Evolutionary conservation across 768 basidiomycete species (phyloP).

Genomic region (Pleurotus giganteus): DNA sequence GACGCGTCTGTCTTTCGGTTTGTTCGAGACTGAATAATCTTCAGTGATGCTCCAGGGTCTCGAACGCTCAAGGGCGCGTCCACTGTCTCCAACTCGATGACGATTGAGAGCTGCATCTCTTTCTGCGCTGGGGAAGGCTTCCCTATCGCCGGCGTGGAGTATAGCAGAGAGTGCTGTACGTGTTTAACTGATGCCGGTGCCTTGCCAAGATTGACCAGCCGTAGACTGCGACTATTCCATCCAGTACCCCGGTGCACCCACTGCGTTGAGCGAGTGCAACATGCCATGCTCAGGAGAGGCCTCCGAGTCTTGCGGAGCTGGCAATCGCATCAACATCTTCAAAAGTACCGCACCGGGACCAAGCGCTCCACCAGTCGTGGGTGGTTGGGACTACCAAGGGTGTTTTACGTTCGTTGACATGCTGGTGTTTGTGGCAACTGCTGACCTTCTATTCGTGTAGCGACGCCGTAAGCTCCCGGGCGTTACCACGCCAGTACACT

Average conservation of each 20-base stretch:
- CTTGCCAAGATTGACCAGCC: neutral
- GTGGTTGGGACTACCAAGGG: neutral
- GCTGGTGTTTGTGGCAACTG: neutral
- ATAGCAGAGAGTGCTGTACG: conserved; percentile 31
- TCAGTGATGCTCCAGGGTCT: neutral
- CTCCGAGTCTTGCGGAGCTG: conserved; percentile 44
- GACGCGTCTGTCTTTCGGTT: neutral
- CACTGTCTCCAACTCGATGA: conserved; percentile 15
- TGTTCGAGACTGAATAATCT: neutral
- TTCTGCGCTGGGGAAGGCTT: conserved; percentile 38
- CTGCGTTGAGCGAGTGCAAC: conserved; percentile 30
- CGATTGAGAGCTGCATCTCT: conserved; percentile 37
- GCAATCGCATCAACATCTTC: conserved; percentile 42
- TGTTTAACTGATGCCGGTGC: neutral
- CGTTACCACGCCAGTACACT: neutral
- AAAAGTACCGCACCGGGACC: conserved; percentile 29
- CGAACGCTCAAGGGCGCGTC: conserved; percentile 7
- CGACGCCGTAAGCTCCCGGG: neutral
- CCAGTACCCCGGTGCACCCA: neutral
- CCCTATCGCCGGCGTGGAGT: conserved; percentile 40
- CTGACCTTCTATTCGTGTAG: neutral
- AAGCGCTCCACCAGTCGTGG: conserved; percentile 8
- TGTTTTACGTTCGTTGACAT: neutral
- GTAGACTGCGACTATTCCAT: neutral
- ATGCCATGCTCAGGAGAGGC: conserved; percentile 43